Base-by-base conservation (phyloP, 768 basidiomycete genomes). In the Serpula lacrymans region DNA sequence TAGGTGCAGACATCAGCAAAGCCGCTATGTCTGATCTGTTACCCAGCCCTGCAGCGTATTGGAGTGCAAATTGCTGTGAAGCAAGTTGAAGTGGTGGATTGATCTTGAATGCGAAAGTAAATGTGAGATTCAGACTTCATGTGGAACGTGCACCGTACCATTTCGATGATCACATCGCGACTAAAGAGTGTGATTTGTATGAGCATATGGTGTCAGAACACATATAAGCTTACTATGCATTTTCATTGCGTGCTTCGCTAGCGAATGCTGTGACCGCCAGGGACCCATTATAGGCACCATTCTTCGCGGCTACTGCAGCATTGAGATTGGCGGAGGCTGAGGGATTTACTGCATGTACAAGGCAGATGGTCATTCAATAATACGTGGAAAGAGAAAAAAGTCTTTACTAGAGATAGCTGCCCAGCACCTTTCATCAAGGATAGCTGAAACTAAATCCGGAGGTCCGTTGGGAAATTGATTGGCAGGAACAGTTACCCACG, bases 391-490 rank as follows among this genome's bases (percentile, higher is more conserved):
- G n/a, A n/a, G 29, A 18, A 32, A 43, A 32, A 26, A 35, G 23
- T 16, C 61, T 72, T 48, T 49, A 80, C 82, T 69, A 1, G 74
- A 60, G 22, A 84, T 58, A 3, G 74, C 78, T 2, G 60, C 65
- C 82, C 82, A 84, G 11, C 63, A 64, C 36, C 62, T 61, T 41
- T 84, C 69, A 28, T 81, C 60, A 20, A 73, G 43, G 9, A 84
- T 60, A 3, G 67, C 69, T 27, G 45, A 22, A n/a, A 62, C 62
- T 11, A 84, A 47, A 17, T 76, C 70, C 11, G 52, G 35, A 1
- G 59, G 51, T 0, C 77, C 75, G 32, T 64, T 64, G 5, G 70
- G 65, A 53, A 80, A 79, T n/a, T 63, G 41, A 6, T 57, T 53
- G 2, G 75, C 54, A 12, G 72, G 50, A 2, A 71, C 45, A 2